Percentiles rank a stretch among this genome's conserved stretches.
Conservation (phyloP, 495 filamentous ascomycete species). For the Aspergillus cristatus region DNA sequence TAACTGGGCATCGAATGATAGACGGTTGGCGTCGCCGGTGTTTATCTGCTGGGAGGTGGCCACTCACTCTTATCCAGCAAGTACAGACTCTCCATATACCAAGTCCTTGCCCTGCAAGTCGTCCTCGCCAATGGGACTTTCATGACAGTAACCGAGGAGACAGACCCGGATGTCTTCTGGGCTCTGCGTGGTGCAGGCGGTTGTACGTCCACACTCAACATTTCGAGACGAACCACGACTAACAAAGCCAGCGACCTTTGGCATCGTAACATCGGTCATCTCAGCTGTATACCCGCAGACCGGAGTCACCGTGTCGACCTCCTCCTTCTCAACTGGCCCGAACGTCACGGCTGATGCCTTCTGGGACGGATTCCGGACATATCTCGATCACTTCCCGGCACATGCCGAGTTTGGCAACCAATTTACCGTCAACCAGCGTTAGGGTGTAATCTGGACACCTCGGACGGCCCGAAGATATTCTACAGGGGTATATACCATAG, state of each 20-base stretch:
- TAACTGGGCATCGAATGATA: not conserved
- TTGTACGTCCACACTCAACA: conserved; percentile 1
- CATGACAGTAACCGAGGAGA: conserved; percentile 38
- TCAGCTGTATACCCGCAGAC: conserved; percentile 36
- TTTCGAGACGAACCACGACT: not conserved
- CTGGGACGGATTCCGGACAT: conserved; percentile 41
- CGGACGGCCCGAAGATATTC: no score
- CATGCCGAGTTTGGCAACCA: no score
- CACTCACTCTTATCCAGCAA: conserved; percentile 18
- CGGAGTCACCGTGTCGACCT: conserved; percentile 29
- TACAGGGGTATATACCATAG: no score
- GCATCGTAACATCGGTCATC: conserved; percentile 42
- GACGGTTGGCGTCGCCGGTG: conserved; percentile 31
- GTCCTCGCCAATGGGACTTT: conserved; percentile 47
- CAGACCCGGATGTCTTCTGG: conserved; percentile 54
- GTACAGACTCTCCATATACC: conserved; percentile 29
- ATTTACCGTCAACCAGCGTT: no score
- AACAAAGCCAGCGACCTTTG: conserved; percentile 28
- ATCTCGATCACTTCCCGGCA: not conserved
- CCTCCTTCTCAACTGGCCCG: conserved; percentile 26
- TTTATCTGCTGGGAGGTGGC: conserved; percentile 35
- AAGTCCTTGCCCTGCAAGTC: conserved; percentile 39
- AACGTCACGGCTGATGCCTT: conserved; percentile 32
- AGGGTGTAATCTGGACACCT: no score
- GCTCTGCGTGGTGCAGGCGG: conserved; percentile 33